Base-by-base conservation (phyloP, 306 rosid species). In the Prosopis cineraria region DNA sequence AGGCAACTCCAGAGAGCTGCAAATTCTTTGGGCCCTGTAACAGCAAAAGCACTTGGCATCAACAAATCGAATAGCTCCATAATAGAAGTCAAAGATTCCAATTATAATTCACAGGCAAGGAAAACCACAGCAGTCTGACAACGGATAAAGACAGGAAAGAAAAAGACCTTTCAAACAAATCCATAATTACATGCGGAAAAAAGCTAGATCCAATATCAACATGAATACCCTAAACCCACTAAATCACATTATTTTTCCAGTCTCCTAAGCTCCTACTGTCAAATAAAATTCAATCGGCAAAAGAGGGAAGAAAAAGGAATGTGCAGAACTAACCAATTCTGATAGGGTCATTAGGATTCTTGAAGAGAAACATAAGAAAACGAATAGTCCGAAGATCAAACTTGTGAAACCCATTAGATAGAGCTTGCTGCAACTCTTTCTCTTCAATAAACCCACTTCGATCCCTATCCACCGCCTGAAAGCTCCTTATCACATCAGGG, bases 391-490 rank as follows among this genome's bases (percentile, higher is more conserved):
- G 44, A 5, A 88, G 81, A 78, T 86, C 79, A 67, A 95, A 92
- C 27, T 44, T 84, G 44, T 90, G 97, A 73, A 89, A 95, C 2
- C 86, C 88, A 77, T 91, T 85, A 76, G 98, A 87, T 58, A 95
- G 93, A 50, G 97, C 98, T 76, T 80, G 92, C 47, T 89, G 98
- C 81, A 95, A 81, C 55, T 95, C 97, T 1, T 53, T 80, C 16
- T 89, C 97, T 16, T 95, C 97, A 11, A 95, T 89, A 70, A 82
- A 90, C 6, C 98, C 97, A 68, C 98, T 95, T 56, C 90, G 60
- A 78, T 92, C 98, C 29, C 84, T 90, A 74, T 94, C 98, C 29
- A 88, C 97, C 89, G 81, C 82, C 77, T 94, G 88, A 80, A 94
- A 94, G 84, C 88, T 87, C n/a, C 86, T 73, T 39, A 92, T 85